Evolutionary conservation across 441 rosid genomes (phyloP), one percentile per base, ranked within the genome.

Genomic region (Mallotus japonicus): DNA sequence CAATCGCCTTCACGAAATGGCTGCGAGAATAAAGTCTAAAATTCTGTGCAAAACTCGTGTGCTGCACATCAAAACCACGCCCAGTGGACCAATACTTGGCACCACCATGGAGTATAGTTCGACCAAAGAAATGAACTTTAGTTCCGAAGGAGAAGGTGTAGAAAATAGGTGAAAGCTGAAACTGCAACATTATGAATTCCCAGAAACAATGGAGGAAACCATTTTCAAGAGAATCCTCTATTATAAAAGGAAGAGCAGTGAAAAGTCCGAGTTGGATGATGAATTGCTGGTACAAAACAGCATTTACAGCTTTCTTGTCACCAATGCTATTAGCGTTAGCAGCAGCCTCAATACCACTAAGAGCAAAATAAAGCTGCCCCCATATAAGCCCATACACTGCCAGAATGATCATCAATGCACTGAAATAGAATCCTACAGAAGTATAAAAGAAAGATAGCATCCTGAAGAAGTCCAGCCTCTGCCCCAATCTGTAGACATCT

Each of bases 101-200:
- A 69, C 97, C 98, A 46, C 98, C 98, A 59, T 93, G 98, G 80
- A 93, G 97, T 74, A 93, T 78, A 16, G 97, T 93, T 76, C 97
- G 83, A 69, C 98, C 98, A 76, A 93, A 91, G 81, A 82, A 93
- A 80, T 91, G 97, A 46, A 92, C 88, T 74, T 93, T 89, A 12
- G 98, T 93, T 76, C 98, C 98, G 97, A 93, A 89, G 77, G 98
- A 93, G 81, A 93, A 93, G 20, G 95, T 87, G 82, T 93, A 93
- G 78, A 91, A 93, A 75, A 93, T 87, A 17, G 95, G 88, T 51
- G 97, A 91, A 68, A 93, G 89, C 88, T 93, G 98, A 77, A 91
- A 90, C 81, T 84, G 85, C 93, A 89, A 91, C 17, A 84, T 84
- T 65, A 93, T 76, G 88, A 93, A 93, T 73, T 88, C 95, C 97